Base-by-base conservation (phyloP, 2,329 filamentous ascomycete species). In the Aspergillus nomiae region DNA sequence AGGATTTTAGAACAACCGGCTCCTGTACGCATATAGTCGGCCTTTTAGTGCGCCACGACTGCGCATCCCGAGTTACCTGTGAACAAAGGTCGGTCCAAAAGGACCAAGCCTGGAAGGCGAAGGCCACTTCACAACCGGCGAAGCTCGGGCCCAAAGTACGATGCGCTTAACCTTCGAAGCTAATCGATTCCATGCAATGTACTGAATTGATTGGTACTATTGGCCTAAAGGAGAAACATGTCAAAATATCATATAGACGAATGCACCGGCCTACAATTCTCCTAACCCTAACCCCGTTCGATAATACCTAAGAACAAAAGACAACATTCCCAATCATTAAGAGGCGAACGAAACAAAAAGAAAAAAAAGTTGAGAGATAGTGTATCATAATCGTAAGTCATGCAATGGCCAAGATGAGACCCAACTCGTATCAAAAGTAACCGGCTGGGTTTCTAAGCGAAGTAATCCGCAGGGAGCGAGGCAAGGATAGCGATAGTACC, bases 381-480 rank as follows among this genome's bases (percentile, higher is more conserved):
- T 55, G 51, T 38, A 59, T 59, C 36, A 41, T 59, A 24, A 59
- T 32, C 21, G 36, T 59, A 32, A 41, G 34, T 28, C 45, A 53
- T 48, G 28, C 34, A 41, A 16, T 38, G 21, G 34, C 51, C 51
- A 50, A 30, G 21, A 59, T 1, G 38, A 51, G 36, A 36, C n/a
- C 50, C 24, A 55, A 30, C 5, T 32, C 24, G 30, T 28, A 38
- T 41, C 38, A 46, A 60, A 32, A 28, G 26, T 14, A n/a, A 12
- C 24, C 51, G 14, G 32, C n/a, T 24, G 21, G 11, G n/a, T 38
- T 38, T 24, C 67, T 69, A 80, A 45, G 72, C 67, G 67, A 82
- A 82, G 66, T 76, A 82, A 58, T 81, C 78, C 7, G 75, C 70
- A 10, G 80, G 80, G 16, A 82, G 72, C 28, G 79, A 73, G 14